These are phyloP conservation scores for Rhinocladiella mackenziei DNA, from an alignment of 2,329 filamentous ascomycete species.

Conservation along the genomic window DNA sequence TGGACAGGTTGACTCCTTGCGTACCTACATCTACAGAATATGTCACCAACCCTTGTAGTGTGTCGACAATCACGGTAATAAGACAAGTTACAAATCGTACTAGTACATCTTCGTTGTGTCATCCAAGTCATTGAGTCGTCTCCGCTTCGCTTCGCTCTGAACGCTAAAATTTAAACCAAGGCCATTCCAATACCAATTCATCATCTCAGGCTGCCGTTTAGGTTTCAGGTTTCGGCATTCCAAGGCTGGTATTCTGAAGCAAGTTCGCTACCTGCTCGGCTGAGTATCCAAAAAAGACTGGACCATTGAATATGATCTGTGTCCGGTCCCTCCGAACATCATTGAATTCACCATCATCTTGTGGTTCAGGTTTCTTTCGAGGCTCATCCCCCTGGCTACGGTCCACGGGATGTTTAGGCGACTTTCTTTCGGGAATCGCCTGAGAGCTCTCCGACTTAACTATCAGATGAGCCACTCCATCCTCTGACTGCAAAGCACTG, in stretches of 20 bases:
- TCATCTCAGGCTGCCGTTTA: too few relatives aligned
- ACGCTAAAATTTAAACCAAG: constrained; percentile 29
- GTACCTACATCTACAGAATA: constrained; percentile 30
- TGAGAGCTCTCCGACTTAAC: constrained; percentile 22
- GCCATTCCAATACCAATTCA: too few relatives aligned
- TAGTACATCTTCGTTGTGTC: constrained; percentile 2
- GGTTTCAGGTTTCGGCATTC: constrained; percentile 3
- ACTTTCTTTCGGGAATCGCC: constrained; percentile 24
- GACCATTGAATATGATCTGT: constrained; percentile 84
- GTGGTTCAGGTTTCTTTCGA: constrained; percentile 3
- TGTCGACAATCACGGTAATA: too few relatives aligned
- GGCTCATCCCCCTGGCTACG: constrained; percentile 20
- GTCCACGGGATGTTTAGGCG: constrained; percentile 10
- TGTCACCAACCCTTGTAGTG: too few relatives aligned
- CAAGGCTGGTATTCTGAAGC: constrained; percentile 49
- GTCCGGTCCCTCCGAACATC: constrained; percentile 38
- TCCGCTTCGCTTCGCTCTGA: constrained; percentile 17
- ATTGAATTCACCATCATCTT: constrained; percentile 6
- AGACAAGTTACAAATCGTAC: constrained; percentile 3
- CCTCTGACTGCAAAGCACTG: constrained; percentile 29
- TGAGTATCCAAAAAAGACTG: constrained; percentile 88
- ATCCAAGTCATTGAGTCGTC: constrained; percentile 14
- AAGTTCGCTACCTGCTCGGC: constrained; percentile 76
- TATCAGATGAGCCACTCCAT: constrained; percentile 14
- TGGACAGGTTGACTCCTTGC: constrained; percentile 31